Conservation (phyloP, 1,139 yeast species). For the Kurtzmaniella quercitrusa region DNA sequence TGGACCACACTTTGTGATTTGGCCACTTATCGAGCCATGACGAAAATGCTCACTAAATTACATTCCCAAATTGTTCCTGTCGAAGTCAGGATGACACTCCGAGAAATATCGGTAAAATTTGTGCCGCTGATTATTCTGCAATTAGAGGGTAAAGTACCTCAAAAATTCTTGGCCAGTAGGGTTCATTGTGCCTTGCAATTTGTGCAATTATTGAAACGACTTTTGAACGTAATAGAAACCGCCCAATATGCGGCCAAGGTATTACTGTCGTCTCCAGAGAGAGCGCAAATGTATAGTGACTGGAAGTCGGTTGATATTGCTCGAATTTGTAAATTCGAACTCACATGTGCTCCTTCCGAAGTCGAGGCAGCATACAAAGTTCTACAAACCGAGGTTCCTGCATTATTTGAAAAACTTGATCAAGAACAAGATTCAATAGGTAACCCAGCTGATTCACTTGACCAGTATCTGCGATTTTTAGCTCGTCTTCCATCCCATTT, state of each 20-base stretch:
- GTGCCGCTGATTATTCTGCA: conserved; percentile 35
- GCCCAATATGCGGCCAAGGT: conserved; percentile 54
- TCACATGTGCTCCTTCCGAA: conserved; percentile 45
- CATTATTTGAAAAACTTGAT: conserved; percentile 22
- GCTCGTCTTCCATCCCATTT: conserved; percentile 8
- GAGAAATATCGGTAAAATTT: conserved; percentile 40
- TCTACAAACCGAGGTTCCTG: conserved; percentile 40
- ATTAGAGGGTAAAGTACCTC: conserved; percentile 46
- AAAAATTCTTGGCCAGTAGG: conserved; percentile 48
- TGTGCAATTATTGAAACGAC: conserved; percentile 51
- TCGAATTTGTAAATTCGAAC: conserved; percentile 49
- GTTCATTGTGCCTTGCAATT: conserved; percentile 55
- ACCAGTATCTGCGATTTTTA: background rate
- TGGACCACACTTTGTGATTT: conserved; percentile 72
- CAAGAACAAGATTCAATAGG: background rate
- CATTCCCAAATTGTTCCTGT: conserved; percentile 61
- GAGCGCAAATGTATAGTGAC: conserved; percentile 52
- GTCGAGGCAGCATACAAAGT: conserved; percentile 32
- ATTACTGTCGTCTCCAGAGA: conserved; percentile 43
- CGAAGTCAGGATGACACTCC: conserved; percentile 49
- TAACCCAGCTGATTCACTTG: conserved; percentile 1
- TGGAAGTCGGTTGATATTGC: conserved; percentile 56
- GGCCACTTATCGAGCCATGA: conserved; percentile 56
- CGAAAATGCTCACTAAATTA: conserved; percentile 62
- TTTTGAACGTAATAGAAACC: conserved; percentile 57